Evolutionary conservation across 164 flowering plant genomes (phyloP), one percentile per base, ranked within the genome.

Genomic region (Berberis thunbergii): DNA sequence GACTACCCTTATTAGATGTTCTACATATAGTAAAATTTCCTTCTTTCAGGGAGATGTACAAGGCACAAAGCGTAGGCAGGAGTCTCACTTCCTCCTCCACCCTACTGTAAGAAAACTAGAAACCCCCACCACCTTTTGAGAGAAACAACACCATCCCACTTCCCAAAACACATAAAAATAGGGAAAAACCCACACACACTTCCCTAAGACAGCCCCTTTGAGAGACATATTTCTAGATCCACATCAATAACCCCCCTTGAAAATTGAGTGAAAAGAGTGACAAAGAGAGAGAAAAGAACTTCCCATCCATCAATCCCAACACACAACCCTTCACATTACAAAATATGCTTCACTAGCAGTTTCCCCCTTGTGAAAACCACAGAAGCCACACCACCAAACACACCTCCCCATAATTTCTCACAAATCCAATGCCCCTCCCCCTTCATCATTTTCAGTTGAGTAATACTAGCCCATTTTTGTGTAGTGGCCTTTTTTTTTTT

Each of bases 221-320:
- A 78, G 81, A 75, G 72, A 67, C 71, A 81, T 86, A 81, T 84
- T 79, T 80, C 75, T 77, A 75, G 75, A 79, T 86, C 74, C 68
- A 74, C 81, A 76, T 76, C 76, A 73, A 73, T 63, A 67, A 69
- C 84, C 78, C 74, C 70, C 78, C 81, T 86, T 74, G 85, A 79
- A 75, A 78, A 39, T 68, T 76, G 87, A 39, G 49, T 26, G 62
- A 56, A 54, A 57, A 52, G 54, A 52, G 4, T 52, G 54, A 52
- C n/a, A 52, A 74, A 26, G 26, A 54, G 41, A 52, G 54, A 52
- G 4, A 10, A 13, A 52, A 10, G n/a, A 74, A 45, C 65, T 72
- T 65, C 73, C 62, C 64, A 68, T 70, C 86, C 83, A 80, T 80
- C 87, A 80, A 86, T 86, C 92, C 87, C 86, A 60, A 84, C 55